Percentiles rank a stretch among this genome's conserved stretches.
These are phyloP conservation scores for Metschnikowia continentalis DNA, from an alignment of 805 yeast species.

Conservation along the genomic window DNA sequence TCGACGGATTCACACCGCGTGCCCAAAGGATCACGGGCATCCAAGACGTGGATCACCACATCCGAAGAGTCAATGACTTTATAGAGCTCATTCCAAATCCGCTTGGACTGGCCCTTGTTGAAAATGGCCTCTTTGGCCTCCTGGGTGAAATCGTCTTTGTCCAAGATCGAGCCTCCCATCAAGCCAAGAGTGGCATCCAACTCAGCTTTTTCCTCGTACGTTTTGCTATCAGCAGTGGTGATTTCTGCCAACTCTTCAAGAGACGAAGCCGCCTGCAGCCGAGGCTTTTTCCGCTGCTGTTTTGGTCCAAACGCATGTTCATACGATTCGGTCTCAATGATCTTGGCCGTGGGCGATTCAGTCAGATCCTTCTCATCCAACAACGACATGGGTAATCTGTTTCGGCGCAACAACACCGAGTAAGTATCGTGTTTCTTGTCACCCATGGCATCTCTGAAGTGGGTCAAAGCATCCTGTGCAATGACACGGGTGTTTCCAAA, in stretches of 20 bases:
- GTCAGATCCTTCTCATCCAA: conserved; percentile 79
- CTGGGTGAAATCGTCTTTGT: conserved; percentile 76
- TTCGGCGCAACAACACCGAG: conserved; percentile 81
- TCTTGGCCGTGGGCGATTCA: conserved; percentile 72
- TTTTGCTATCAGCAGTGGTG: conserved; percentile 53
- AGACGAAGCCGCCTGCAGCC: conserved; percentile 64
- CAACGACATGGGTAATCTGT: conserved; percentile 92
- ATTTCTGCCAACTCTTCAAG: conserved; percentile 71
- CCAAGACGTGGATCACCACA: conserved; percentile 92
- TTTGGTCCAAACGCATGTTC: conserved; percentile 88
- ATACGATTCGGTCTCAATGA: conserved; percentile 85
- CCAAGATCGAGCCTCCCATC: conserved; percentile 60
- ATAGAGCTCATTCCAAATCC: conserved; percentile 97
- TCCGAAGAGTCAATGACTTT: conserved; percentile 97
- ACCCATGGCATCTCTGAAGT: conserved; percentile 91
- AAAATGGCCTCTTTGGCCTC: conserved; percentile 95
- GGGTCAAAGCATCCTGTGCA: conserved; percentile 92
- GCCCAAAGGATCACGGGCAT: conserved; percentile 96
- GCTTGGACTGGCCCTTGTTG: conserved; percentile 94
- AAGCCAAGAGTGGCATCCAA: conserved; percentile 71
- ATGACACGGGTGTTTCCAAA: conserved; percentile 96
- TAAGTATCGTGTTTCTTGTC: conserved; percentile 77
- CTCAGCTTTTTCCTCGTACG: conserved; percentile 72
- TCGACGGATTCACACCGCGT: conserved; percentile 93
- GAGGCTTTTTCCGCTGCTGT: conserved; percentile 87